Conservation (phyloP, 2,329 filamentous ascomycete species). For the Cordyceps farinosa region DNA sequence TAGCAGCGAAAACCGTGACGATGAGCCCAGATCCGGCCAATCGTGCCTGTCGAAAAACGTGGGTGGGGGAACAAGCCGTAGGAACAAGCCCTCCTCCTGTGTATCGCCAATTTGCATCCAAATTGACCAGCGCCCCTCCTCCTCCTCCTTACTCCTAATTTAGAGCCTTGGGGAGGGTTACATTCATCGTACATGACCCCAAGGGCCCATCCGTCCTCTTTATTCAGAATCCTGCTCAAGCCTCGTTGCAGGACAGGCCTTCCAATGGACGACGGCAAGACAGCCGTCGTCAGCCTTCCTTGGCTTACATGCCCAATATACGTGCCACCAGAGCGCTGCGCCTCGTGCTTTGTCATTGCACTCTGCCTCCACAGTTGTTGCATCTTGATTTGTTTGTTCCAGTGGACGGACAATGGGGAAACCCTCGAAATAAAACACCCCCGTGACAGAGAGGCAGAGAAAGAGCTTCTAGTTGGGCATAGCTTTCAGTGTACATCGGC, state of each 20-base stretch:
- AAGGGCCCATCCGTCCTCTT: neutral
- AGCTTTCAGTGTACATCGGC: too few species aligned
- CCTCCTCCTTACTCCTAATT: neutral
- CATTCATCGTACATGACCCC: conserved; percentile 8
- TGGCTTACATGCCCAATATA: neutral
- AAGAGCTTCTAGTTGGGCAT: too few species aligned
- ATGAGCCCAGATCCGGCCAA: neutral
- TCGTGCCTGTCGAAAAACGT: neutral
- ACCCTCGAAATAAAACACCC: too few species aligned
- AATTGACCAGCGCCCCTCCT: neutral
- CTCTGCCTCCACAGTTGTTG: too few species aligned
- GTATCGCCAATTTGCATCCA: neutral
- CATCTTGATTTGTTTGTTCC: too few species aligned
- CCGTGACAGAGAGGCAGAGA: too few species aligned
- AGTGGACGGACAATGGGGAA: too few species aligned
- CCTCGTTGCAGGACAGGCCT: neutral
- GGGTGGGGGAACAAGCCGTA: neutral
- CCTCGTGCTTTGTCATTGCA: too few species aligned
- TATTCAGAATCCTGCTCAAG: neutral
- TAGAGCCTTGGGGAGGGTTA: neutral
- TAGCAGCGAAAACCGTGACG: neutral
- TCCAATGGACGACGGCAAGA: neutral
- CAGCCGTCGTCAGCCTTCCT: neutral
- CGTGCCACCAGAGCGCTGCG: too few species aligned
- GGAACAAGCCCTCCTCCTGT: neutral